Evolutionary conservation across 331 rosid genomes (phyloP).

Genomic region (Malus hybrid): DNA sequence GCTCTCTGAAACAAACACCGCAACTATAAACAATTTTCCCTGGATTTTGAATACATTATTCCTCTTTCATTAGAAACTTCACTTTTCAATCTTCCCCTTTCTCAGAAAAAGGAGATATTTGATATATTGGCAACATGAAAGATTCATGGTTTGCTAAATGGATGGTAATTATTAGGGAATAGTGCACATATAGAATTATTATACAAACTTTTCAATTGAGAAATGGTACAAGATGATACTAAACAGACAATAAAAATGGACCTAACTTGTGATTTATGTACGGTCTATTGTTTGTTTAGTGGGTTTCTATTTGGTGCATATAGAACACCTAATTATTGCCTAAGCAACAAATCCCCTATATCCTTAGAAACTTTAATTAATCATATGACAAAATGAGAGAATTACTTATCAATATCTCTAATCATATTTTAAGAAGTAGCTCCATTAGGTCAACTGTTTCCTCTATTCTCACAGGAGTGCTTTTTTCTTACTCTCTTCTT

Average conservation of each 20-base stretch:
- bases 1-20: constrained; percentile 47
- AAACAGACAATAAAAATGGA: too few relatives aligned
- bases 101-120: too few relatives aligned
- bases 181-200: too few relatives aligned
- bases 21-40: constrained; percentile 32
- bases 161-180: neutral
- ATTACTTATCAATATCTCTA: neutral
- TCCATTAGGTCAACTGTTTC: too few relatives aligned
- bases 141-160: neutral
- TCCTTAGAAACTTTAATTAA: neutral
- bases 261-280: too few relatives aligned
- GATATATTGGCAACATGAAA: neutral
- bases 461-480: too few relatives aligned
- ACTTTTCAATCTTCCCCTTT: too few relatives aligned
- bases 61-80: too few relatives aligned
- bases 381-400: neutral
- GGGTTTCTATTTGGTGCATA: too few relatives aligned
- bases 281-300: too few relatives aligned
- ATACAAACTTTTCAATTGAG: too few relatives aligned
- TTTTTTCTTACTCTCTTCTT: neutral
- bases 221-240: too few relatives aligned
- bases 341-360: neutral
- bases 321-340: neutral
- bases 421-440: neutral
- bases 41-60: neutral